Evolutionary conservation across 306 rosid genomes (phyloP), one percentile per base, ranked within the genome.

Genomic region (Coriaria nepalensis): DNA sequence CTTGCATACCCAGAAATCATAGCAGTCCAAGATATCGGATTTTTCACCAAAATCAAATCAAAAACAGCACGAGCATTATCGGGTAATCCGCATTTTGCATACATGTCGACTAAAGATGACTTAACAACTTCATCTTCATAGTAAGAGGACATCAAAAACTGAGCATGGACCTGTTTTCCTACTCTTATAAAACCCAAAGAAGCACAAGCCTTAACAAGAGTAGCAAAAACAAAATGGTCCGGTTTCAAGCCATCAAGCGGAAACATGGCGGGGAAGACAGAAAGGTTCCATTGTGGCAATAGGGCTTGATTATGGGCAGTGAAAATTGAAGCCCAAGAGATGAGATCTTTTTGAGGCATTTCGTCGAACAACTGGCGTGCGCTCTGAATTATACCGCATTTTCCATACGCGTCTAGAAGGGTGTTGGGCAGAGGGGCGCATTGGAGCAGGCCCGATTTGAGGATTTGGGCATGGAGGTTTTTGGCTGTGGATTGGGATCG

Each of bases 81-180:
- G 0, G 76, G 76, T 46, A 73, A 57, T 10, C 75, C 76, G 20
- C 87, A 78, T 54, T 80, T 83, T 0, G 86, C 68, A 51, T 87
- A 83, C 94, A 87, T 78, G 41, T 87, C 93, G 48, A 83, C 68
- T 58, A 87, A 52, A 0, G 96, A 77, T 4, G 96, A 83, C 74
- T 73, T 87, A 0, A 78, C 96, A 10, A 87, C 94, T 50, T 80
- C 74, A 6, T 87, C 96, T 0, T 57, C 49, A 5, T 36, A 37
- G 69, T 62, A 83, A 0, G 68, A 57, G 0, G 94, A 83, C 15
- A 80, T 42, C 36, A 72, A n/a, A 62, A 83, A 78, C 45, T 75
- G 74, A 10, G 71, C 87, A 49, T 87, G 96, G 5, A 78, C 71
- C 49, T 87, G 94, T 50, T 57, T 73, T 32, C 88, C 94, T 34